These are phyloP conservation scores for Craterostigma plantagineum DNA, from an alignment of 257 asterid genomes.

Conservation along the genomic window DNA sequence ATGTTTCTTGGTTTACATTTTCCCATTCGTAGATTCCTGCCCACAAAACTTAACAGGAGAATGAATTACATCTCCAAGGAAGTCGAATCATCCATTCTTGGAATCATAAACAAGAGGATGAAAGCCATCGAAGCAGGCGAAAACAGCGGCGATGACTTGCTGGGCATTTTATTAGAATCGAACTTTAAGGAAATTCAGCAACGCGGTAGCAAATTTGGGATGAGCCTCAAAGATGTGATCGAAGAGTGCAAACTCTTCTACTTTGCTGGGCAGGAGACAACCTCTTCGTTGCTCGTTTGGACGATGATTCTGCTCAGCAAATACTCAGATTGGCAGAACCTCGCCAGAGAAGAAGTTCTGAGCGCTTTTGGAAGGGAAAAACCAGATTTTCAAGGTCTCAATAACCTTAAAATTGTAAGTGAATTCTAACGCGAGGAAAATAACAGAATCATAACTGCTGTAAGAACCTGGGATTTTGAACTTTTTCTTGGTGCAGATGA, in stretches of 20 bases:
- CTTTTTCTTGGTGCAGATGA: slow-evolving; percentile 13
- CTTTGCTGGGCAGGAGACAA: slow-evolving; percentile 51
- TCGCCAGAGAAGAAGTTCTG: slow-evolving; percentile 35
- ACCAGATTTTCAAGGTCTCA: slow-evolving; percentile 23
- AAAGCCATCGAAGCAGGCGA: slow-evolving; percentile 22
- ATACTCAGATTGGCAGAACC: slow-evolving; percentile 28
- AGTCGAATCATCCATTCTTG: slow-evolving; percentile 16
- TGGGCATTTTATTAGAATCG: slow-evolving; percentile 24
- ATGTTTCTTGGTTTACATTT: no score
- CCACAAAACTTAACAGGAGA: slow-evolving; percentile 23
- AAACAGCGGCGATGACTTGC: slow-evolving; percentile 16
- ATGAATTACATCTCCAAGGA: slow-evolving; percentile 23
- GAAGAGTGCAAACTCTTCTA: slow-evolving; percentile 49
- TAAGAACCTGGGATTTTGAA: neutral
- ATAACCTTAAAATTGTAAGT: slow-evolving; percentile 14
- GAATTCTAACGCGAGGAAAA: slow-evolving; percentile 14
- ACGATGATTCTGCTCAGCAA: slow-evolving; percentile 21
- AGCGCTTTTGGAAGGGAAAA: slow-evolving; percentile 13
- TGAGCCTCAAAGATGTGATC: slow-evolving; percentile 27
- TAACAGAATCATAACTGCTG: no score
- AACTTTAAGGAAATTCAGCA: slow-evolving; percentile 21
- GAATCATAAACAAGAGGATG: slow-evolving; percentile 20
- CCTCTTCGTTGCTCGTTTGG: slow-evolving; percentile 32
- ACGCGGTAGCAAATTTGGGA: slow-evolving; percentile 16
- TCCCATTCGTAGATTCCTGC: slow-evolving; percentile 21